Evolutionary conservation across 2,329 filamentous ascomycete species (phyloP), one percentile per base, ranked within the genome.

Genomic region (Ilyonectria destructans): DNA sequence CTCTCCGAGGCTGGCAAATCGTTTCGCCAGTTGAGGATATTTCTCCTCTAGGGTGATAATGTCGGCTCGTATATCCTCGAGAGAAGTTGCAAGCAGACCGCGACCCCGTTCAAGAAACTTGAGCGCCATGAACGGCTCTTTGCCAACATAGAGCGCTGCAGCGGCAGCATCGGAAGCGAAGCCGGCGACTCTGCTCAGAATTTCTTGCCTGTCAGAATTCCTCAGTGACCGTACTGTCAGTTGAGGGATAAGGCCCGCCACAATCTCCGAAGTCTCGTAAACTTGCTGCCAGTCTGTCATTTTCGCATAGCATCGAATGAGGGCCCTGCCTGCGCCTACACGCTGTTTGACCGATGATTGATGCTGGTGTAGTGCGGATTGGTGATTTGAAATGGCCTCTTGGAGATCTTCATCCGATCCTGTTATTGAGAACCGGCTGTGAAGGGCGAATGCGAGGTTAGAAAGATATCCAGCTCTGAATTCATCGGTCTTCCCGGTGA

Each of bases 111-210:
- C 57, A 26, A 59, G 57, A 29, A 29, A n/a, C 13, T 19, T 37
- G 4, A 59, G 12, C n/a, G 57, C 57, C 4, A 15, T 19, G 2
- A 6, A 26, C 13, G 45, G 57, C 6, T 15, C 45, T 23, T 51
- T 51, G 6, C 29, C 45, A 35, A 46, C 45, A 4, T 17, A 6
- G 4, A 59, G 21, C 8, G 57, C 57, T 9, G 45, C 46, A 7
- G 57, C 57, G 17, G 57, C 57, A 12, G 45, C 57, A 26, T 59
- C 45, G 29, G 57, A 49, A 40, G 57, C 57, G 4, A 59, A 21
- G 4, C 57, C 45, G n/a, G n/a, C 46, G 2, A 51, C 12, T 1
- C 15, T 10, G 6, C 15, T 12, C 8, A 59, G 45, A 21, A 21
- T 23, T n/a, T 51, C 6, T 40, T 59, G 57, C 15, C 40, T 59